Conservation (phyloP, 208 protist species). For the Naegleria fowleri region DNA sequence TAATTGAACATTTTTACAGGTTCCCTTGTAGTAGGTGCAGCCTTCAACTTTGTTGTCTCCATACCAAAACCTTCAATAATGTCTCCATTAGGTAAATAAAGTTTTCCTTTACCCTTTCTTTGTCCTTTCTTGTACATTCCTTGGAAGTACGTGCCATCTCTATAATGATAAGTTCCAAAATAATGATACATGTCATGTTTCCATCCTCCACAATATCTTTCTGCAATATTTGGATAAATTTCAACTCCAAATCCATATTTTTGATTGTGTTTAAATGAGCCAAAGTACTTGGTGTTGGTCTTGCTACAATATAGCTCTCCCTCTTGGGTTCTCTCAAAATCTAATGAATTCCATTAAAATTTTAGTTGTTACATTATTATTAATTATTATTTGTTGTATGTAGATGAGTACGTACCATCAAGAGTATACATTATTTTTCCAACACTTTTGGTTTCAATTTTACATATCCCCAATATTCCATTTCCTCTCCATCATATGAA, state of each 20-base stretch:
- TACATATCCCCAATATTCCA: slow-evolving; percentile 10
- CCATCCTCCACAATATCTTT: slow-evolving; percentile 15
- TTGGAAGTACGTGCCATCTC: not conserved
- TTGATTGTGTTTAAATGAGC: not conserved
- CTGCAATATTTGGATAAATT: not conserved
- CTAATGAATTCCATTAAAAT: no score
- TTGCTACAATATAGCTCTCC: slow-evolving; percentile 1
- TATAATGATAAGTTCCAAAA: not conserved
- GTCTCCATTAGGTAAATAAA: slow-evolving; percentile 16
- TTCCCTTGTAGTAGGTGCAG: not conserved
- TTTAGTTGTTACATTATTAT: no score
- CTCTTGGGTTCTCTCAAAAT: not conserved
- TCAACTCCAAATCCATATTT: not conserved
- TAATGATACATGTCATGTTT: not conserved
- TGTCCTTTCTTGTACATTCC: not conserved
- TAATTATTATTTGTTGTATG: no score
- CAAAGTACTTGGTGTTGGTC: not conserved
- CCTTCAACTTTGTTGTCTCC: not conserved
- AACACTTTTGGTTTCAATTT: not conserved
- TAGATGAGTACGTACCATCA: not conserved
- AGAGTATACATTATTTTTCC: not conserved
- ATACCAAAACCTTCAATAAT: not conserved
- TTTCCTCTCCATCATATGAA: not conserved
- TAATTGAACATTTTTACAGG: not conserved
- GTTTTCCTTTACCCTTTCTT: not conserved